Conservation (phyloP, 495 filamentous ascomycete species). For the Penicillium steckii region DNA sequence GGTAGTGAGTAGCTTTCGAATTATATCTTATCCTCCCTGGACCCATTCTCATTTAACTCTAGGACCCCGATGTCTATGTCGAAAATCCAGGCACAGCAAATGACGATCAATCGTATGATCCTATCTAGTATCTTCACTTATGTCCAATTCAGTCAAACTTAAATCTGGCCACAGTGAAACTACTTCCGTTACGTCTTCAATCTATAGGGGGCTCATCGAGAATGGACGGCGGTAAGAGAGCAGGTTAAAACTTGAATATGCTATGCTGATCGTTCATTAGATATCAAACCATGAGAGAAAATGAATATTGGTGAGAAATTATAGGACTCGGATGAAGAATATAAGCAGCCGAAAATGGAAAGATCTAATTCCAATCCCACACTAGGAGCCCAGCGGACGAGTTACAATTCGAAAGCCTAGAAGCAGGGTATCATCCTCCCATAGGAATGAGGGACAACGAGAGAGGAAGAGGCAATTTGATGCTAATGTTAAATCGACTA, state of each 20-base stretch:
- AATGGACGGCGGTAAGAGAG: constrained; percentile 10
- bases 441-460: no score
- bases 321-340: background rate
- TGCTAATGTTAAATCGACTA: background rate
- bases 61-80: background rate
- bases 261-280: background rate
- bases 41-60: background rate
- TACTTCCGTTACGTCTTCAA: background rate
- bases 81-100: background rate
- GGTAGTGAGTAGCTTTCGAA: background rate
- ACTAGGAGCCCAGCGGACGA: constrained; percentile 7
- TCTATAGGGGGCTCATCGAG: constrained; percentile 1
- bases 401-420: constrained; percentile 6
- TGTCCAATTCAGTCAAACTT: background rate
- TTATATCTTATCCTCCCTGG: background rate
- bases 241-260: background rate
- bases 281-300: constrained; percentile 5
- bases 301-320: constrained; percentile 1
- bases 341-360: no score
- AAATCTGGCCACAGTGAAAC: constrained; percentile 1
- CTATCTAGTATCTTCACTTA: background rate
- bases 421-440: constrained; percentile 2
- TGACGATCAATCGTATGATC: background rate
- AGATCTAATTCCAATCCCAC: background rate
- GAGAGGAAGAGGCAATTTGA: no score